Base-by-base conservation (phyloP, 352 stramenopile species). In the Plasmopara viticola region DNA sequence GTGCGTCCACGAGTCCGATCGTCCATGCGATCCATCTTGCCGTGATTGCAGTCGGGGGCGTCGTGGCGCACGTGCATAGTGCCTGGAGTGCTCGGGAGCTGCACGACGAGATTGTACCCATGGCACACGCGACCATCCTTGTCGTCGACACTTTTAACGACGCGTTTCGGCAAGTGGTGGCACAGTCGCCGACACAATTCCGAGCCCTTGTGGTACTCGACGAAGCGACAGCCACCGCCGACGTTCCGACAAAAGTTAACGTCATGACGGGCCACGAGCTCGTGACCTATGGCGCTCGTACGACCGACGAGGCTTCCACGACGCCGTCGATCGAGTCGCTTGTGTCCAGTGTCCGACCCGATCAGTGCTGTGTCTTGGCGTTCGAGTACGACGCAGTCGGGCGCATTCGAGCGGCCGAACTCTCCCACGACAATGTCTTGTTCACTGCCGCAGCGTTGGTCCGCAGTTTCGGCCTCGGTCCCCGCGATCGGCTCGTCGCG, bases 381-480 rank as follows among this genome's bases (percentile, higher is more conserved):
- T 92, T 92, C 35, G 75, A 69, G 14, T 88, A 88, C 52, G 77
- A 92, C 50, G 58, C 58, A 9, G 25, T 53, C 0, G 81, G 81
- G 1, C 40, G 49, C 5, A 61, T 90, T 31, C 74, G 75, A 18
- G 78, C 64, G 8, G 67, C 64, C 2, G 74, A 75, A 34, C 42
- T 94, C 0, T 87, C 80, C n/a, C 83, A 94, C 47, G 80, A 94
- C 66, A 94, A 94, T 33, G 69, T 87, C 9, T 66, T 94, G 42
- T 94, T 90, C 56, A 90, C 83, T 7, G 78, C 80, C 8, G 63
- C 74, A 12, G 76, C 74, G 2, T 67, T 94, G 30, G 78, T 79
- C 2, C 53, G 56, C 7, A 75, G 72, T 50, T 83, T 87, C 46
- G 79, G 78, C 0, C 69, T 84, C 17, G 69, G 51, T 14, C 70